Evolutionary conservation across 345 rosid genomes (phyloP).

Genomic region (Cardiospermum halicacabum): DNA sequence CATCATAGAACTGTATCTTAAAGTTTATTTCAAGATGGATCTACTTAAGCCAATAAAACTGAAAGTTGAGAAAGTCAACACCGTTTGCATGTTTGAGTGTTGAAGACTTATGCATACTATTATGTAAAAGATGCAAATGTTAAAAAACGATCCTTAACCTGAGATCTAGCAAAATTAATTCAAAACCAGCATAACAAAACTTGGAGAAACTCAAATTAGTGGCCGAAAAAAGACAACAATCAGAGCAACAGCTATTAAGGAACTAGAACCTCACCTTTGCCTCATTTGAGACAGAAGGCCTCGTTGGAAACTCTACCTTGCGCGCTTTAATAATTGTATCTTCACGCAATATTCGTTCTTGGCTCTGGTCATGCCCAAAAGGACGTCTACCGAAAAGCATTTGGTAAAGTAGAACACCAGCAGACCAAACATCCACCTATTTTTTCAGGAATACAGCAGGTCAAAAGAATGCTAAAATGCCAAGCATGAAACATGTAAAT

Average conservation of each 20-base stretch:
- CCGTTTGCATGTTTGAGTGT: no score
- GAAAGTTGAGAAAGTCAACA: not conserved
- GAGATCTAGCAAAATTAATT: not conserved
- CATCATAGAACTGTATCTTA: not conserved
- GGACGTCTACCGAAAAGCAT: constrained; percentile 95
- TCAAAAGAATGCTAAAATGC: constrained; percentile 2
- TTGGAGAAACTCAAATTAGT: not conserved
- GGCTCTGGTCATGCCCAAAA: constrained; percentile 97
- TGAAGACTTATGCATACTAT: no score
- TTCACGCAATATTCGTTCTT: constrained; percentile 90
- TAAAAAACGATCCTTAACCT: not conserved
- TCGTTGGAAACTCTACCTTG: constrained; percentile 90
- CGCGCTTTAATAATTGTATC: constrained; percentile 97
- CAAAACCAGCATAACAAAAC: not conserved
- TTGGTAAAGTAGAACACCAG: constrained; percentile 89
- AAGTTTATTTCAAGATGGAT: not conserved
- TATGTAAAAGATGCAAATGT: not conserved
- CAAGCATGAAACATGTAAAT: not conserved
- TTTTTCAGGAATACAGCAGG: constrained; percentile 5
- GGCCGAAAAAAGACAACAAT: not conserved
- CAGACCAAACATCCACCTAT: constrained; percentile 99
- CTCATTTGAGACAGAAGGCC: constrained; percentile 86
- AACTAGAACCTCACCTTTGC: constrained; percentile 62
- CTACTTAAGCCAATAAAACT: not conserved
- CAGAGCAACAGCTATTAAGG: not conserved